Evolutionary conservation across 306 rosid genomes (phyloP).

Genomic region (Vicia villosa): DNA sequence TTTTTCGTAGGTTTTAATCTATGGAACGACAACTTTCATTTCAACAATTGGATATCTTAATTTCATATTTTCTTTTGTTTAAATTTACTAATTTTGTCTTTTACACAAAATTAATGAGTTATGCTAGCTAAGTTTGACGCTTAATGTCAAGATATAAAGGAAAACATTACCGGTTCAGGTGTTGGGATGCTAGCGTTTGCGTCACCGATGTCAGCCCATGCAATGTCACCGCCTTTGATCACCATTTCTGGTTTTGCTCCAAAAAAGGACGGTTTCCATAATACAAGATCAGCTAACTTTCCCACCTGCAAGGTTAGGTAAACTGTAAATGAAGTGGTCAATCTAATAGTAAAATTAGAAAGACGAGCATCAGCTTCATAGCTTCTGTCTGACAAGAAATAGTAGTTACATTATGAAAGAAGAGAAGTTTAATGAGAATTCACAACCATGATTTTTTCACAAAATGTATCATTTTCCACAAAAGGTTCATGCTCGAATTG

Average conservation of each 20-base stretch:
- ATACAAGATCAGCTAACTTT: slow-evolving; percentile 90
- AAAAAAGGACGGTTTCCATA: slow-evolving; percentile 94
- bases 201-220: slow-evolving; percentile 97
- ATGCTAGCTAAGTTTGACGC: neutral
- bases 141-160: slow-evolving; percentile 1
- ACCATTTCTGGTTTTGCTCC: slow-evolving; percentile 97
- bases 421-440: too few relatives aligned
- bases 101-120: neutral
- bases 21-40: neutral
- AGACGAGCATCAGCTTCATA: neutral
- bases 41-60: neutral
- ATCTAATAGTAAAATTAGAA: slow-evolving; percentile 5
- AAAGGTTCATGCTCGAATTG: slow-evolving; percentile 21
- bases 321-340: slow-evolving; percentile 7
- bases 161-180: slow-evolving; percentile 84
- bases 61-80: neutral
- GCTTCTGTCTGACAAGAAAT: too few relatives aligned
- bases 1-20: neutral
- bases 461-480: too few relatives aligned
- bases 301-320: slow-evolving; percentile 58
- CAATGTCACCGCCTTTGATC: slow-evolving; percentile 87
- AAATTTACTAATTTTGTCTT: neutral
- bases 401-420: too few relatives aligned
- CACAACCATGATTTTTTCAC: neutral
- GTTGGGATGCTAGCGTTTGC: slow-evolving; percentile 96